Evolutionary conservation across 1,284 basidiomycete genomes (phyloP), one percentile per base, ranked within the genome.

Genomic region (Agroathelia rolfsii): DNA sequence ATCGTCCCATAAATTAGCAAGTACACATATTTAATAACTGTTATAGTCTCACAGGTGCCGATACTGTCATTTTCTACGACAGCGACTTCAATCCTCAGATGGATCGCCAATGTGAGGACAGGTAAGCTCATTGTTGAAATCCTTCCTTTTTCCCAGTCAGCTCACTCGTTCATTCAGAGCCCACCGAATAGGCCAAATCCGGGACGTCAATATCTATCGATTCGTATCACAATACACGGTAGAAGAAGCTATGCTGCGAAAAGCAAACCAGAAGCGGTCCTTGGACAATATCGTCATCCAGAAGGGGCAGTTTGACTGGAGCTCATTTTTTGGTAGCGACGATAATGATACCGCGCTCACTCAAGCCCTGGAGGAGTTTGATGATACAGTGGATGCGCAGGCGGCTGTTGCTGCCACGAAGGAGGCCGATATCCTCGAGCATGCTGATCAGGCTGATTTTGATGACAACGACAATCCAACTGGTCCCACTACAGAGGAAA

Each of bases 71-170:
- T 33, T 94, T 93, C 58, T 96, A 95, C 52, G 93, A 97, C 52
- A 88, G 88, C 36, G 94, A 97, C 55, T 97, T 95, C 69, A 96
- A 96, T 49, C 92, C 92, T 0, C 90, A 94, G 43, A 95, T 96
- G 82, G 93, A 97, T 52, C 70, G 82, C 34, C 93, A 97, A 55
- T 96, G 93, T 56, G 93, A 96, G 64, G 93, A 97, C 57, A 75
- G 92, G 70, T 82, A 51, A 40, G 68, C 46, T 11, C 5, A 31
- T n/a, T 18, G 18, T 28, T 9, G 17, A 27, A 19, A n/a, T 36
- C 9, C 19, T 6, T 4, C 22, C 18, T 28, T 21, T 5, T 34
- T 19, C 12, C 34, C 9, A 24, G 17, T 16, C 24, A 36, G 17
- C 30, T 41, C 33, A 40, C 36, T 19, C 18, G 9, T 29, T 31